A percentile compares a stretch with the other conserved stretches of the same genome.
Conservation (phyloP, 2,329 filamentous ascomycete genomes). For the Chrysosporium keratinophilum region DNA sequence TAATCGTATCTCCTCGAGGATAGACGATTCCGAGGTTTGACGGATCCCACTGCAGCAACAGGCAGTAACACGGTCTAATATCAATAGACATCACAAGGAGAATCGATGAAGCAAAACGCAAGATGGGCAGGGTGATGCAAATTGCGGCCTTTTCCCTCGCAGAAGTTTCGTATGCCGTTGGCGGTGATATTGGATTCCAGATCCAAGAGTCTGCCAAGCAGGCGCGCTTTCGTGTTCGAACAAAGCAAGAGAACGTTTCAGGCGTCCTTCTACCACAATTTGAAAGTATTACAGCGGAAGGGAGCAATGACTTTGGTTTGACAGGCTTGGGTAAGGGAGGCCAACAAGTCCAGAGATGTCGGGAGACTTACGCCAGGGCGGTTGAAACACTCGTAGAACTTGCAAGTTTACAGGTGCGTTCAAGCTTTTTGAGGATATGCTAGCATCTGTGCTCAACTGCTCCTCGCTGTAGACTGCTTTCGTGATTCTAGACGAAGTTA, state of each 20-base stretch:
- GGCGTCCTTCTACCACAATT: constrained; percentile 91
- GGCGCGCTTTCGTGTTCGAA: constrained; percentile 82
- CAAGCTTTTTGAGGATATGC: neutral
- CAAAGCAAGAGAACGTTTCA: constrained; percentile 96
- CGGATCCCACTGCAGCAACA: neutral
- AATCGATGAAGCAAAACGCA: constrained; percentile 97
- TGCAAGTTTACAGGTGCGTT: constrained; percentile 68
- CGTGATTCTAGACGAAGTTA: constrained; percentile 95
- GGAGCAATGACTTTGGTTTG: constrained; percentile 88
- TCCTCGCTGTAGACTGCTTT: constrained; percentile 62
- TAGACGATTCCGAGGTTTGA: constrained; percentile 76
- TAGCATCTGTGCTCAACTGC: constrained; percentile 12
- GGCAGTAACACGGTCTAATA: constrained; percentile 8
- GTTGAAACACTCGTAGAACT: constrained; percentile 94
- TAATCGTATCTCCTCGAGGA: constrained; percentile 22
- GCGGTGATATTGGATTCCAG: constrained; percentile 91
- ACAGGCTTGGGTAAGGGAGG: constrained; percentile 94
- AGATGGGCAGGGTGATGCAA: constrained; percentile 99
- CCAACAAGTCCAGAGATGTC: constrained; percentile 87
- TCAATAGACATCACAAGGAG: constrained; percentile 77
- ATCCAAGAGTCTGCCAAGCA: constrained; percentile 92
- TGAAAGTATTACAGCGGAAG: constrained; percentile 79
- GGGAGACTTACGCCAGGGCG: constrained; percentile 90
- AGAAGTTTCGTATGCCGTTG: constrained; percentile 94
- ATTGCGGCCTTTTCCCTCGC: constrained; percentile 95